Evolutionary conservation across 179 eudicot species (phyloP), one percentile per base, ranked within the genome.

Genomic region (Actinidia arguta): DNA sequence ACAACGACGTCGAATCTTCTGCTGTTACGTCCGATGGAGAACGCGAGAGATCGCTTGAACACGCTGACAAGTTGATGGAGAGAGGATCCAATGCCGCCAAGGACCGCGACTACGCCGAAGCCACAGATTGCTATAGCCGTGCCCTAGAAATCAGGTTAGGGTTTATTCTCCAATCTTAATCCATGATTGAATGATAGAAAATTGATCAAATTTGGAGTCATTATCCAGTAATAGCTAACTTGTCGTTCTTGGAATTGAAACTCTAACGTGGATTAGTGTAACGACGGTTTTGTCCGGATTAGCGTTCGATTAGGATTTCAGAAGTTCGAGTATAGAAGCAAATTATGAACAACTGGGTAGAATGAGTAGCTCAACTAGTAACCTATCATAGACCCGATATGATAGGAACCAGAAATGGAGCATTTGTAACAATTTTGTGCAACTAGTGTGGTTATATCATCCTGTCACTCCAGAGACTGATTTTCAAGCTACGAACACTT

Each of bases 121-220:
- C 98, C 20, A 75, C 93, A 54, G 99, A 95, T 13, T 90, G 94
- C 78, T 95, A 85, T 64, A 95, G 98, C 83, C 99, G 97, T 85
- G 97, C 98, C 86, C 94, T 95, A 44, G 99, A 95, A 85, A 93
- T 94, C 86, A 93, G 95, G 98, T 94, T 66, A 27, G 87, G 77
- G 82, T 54, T 71, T 71, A 72, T 36, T 13, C 16, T 11, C 50
- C 50, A 0, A 7, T 12, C 18, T 51, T 22, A n/a, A 6, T 56
- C 1, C 9, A 13, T 75, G 27, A 8, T 7, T 8, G 5, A 70
- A 44, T 17, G 8, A 44, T 44, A 16, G 25, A 50, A 31, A 48
- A 25, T 58, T 54, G 6, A 17, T 31, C 25, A 17, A 31, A 56
- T 20, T 36, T 10, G 79, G 36, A 39, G 67, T 18, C 24, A 4